Evolutionary conservation across 169 alveolate genomes (phyloP), one percentile per base, ranked within the genome.

Genomic region (Cryptosporidium parvum): DNA sequence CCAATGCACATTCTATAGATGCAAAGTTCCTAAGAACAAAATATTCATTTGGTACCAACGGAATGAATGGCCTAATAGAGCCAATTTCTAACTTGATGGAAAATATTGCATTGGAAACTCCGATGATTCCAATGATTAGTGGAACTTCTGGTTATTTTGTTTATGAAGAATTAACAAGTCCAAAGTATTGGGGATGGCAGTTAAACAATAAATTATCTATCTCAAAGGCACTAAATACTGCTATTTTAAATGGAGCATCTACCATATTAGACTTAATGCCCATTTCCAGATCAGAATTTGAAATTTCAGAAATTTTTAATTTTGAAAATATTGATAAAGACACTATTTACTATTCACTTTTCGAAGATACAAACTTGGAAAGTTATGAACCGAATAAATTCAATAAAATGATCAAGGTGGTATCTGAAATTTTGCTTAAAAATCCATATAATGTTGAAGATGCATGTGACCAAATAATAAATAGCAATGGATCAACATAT

Each of bases 91-190:
- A 87, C 44, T 58, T 92, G 56, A 86, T 93, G 72, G 65, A 92
- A n/a, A 65, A 58, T n/a, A 72, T 91, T 23, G 52, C 89, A 69
- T 70, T 91, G 21, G 68, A 68, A 5, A 67, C 70, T 29, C 95
- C 95, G 8, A 26, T 59, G 18, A 45, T 92, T 18, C 92, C 93
- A 39, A 51, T 92, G 70, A 86, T 93, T 51, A 70, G 92, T 69
- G 92, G 93, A 29, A 72, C 85, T 9, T 91, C 94, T 29, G 95
- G 95, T 0, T 91, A 80, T 21, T 61, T 80, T 62, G 89, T 80
- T 9, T 61, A n/a, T 44, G 45, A 62, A 31, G 89, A 80, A 39
- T 33, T 80, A 42, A 61, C 29, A 42, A 80, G 69, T 16, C 42
- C 75, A 44, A 80, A 65, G 12, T 80, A 80, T 21, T 80, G 89